phyloP scores from a whole-genome alignment of 306 rosid genomes.

The Glycine latifolia region DNA sequence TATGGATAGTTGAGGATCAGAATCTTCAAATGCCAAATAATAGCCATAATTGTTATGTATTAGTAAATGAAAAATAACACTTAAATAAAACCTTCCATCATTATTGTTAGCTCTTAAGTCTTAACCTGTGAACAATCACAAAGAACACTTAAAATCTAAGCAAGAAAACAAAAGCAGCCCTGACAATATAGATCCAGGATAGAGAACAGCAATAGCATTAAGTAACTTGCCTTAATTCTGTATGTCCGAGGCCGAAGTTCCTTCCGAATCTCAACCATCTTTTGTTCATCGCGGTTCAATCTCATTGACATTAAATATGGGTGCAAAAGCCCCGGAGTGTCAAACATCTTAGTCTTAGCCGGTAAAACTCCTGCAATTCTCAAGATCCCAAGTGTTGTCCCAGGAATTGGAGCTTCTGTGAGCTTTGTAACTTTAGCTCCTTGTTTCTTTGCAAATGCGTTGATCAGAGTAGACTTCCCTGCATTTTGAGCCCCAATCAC shows the following conservation, averaged over 20 bases:
- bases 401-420: constrained; percentile 95
- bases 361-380: constrained; percentile 90
- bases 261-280: constrained; percentile 91
- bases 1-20: constrained; percentile 11
- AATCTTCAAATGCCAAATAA: constrained; percentile 7
- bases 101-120: constrained; percentile 24
- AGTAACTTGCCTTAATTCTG: constrained; percentile 79
- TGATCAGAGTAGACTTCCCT: constrained; percentile 93
- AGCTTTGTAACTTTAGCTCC: constrained; percentile 81
- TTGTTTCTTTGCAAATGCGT: constrained; percentile 79
- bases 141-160: constrained; percentile 27
- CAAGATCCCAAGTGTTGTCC: constrained; percentile 91
- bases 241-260: constrained; percentile 87
- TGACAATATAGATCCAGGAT: background rate
- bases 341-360: constrained; percentile 90
- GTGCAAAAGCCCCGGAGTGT: constrained; percentile 91
- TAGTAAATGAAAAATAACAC: background rate
- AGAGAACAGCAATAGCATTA: constrained; percentile 20
- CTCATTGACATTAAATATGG: constrained; percentile 83
- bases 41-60: background rate
- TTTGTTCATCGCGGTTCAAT: constrained; percentile 87
- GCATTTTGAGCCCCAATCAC: constrained; percentile 97
- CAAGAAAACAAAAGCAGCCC: constrained; percentile 24
- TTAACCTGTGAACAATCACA: constrained; percentile 1
- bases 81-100: background rate